A percentile compares a stretch with the other conserved stretches of the same genome.
phyloP scores from a whole-genome alignment of 768 basidiomycete species.

The Pleurotus platypus region DNA sequence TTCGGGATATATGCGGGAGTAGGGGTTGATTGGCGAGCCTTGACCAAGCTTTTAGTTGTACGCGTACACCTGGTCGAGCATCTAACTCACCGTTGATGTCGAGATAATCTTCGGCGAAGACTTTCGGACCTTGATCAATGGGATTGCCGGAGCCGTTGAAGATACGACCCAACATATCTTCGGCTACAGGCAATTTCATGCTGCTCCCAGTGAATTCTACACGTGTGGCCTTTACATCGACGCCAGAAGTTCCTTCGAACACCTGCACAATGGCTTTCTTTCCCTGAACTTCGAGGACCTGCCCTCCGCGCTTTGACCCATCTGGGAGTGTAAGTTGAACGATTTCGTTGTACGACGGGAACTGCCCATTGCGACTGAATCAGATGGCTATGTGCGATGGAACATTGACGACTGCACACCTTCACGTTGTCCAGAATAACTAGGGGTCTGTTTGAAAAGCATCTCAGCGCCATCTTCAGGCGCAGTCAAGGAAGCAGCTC shows the following conservation, averaged over 20 bases:
- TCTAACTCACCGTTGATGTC: conserved; percentile 88
- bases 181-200: conserved; percentile 98
- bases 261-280: conserved; percentile 99
- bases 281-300: conserved; percentile 96
- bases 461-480: conserved; percentile 1
- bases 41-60: conserved; percentile 3
- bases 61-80: conserved; percentile 7
- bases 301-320: conserved; percentile 91
- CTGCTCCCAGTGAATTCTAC: conserved; percentile 98
- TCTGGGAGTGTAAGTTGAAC: conserved; percentile 94
- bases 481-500: conserved; percentile 16
- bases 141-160: conserved; percentile 99
- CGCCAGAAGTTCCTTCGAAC: conserved; percentile 96
- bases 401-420: conserved; percentile 38
- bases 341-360: conserved; percentile 98
- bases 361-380: conserved; percentile 41
- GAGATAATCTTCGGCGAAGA: conserved; percentile 98
- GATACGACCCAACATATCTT: conserved; percentile 98
- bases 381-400: neutral
- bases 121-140: conserved; percentile 97
- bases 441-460: conserved; percentile 60
- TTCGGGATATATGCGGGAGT: conserved; percentile 98
- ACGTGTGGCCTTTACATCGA: conserved; percentile 96
- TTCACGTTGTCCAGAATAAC: conserved; percentile 99
- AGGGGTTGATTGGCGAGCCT: conserved; percentile 98